Conservation (phyloP, 139 green algal genomes). For the Desmodesmus armatus region DNA sequence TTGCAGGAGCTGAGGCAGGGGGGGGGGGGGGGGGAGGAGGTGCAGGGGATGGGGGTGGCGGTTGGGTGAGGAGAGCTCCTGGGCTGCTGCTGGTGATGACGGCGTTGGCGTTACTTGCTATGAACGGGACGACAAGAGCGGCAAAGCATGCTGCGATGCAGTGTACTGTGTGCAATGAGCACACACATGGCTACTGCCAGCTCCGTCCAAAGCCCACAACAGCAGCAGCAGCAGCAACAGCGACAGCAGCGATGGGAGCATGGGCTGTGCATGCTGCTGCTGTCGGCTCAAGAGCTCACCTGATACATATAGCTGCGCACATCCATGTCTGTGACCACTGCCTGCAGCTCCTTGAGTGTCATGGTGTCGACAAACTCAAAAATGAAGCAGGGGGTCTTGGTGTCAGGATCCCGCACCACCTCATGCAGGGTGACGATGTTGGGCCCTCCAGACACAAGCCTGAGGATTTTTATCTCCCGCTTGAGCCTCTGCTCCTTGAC, state of each 20-base stretch:
- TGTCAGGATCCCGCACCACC: slow-evolving; percentile 94
- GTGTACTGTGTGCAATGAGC: no score
- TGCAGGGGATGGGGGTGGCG: no score
- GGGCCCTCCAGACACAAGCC: slow-evolving; percentile 95
- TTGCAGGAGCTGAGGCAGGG: slow-evolving; percentile 84
- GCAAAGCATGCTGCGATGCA: no score
- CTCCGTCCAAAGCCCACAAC: no score
- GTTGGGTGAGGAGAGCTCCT: no score
- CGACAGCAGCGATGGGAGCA: no score
- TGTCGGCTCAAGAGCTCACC: slow-evolving; percentile 46
- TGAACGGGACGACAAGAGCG: no score
- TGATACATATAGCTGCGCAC: slow-evolving; percentile 97
- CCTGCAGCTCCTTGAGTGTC: slow-evolving; percentile 61
- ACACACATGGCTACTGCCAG: no score
- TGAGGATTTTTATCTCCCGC: slow-evolving; percentile 98
- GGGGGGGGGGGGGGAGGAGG: no score
- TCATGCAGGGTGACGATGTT: slow-evolving; percentile 98
- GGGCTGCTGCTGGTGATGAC: no score
- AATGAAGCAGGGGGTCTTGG: slow-evolving; percentile 96
- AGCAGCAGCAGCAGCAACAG: no score
- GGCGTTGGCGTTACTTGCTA: no score
- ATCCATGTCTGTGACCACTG: slow-evolving; percentile 93
- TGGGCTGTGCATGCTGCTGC: neutral
- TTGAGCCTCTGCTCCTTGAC: slow-evolving; percentile 99
- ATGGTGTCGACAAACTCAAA: slow-evolving; percentile 85